These are phyloP conservation scores for Dovyalis caffra DNA, from an alignment of 345 rosid genomes.

Conservation along the genomic window DNA sequence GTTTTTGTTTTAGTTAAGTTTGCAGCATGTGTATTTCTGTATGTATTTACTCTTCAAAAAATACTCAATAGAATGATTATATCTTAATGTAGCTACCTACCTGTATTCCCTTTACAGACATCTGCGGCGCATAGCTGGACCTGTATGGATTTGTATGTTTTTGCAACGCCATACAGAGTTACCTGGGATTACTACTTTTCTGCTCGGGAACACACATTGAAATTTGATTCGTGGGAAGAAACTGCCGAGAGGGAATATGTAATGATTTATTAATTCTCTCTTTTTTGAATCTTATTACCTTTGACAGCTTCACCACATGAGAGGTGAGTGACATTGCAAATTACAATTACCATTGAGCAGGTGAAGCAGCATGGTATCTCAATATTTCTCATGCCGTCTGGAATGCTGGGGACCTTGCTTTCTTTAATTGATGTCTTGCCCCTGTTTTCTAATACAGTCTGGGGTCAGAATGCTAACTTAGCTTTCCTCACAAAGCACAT, in stretches of 20 bases:
- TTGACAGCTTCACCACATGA: constrained; percentile 5
- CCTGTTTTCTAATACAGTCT: constrained; percentile 76
- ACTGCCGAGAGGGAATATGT: constrained; percentile 86
- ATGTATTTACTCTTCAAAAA: too few relatives aligned
- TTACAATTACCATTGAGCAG: constrained; percentile 46
- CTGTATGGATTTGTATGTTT: constrained; percentile 94
- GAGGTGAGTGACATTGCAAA: neutral
- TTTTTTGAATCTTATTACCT: constrained; percentile 1
- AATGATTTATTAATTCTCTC: constrained; percentile 18
- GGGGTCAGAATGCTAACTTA: constrained; percentile 93
- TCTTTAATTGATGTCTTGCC: constrained; percentile 87
- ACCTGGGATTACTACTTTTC: constrained; percentile 97
- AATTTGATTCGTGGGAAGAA: constrained; percentile 90
- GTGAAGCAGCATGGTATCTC: constrained; percentile 93
- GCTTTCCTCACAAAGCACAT: constrained; percentile 81
- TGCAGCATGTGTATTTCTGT: too few relatives aligned
- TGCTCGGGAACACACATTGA: constrained; percentile 73
- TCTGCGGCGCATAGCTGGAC: constrained; percentile 90
- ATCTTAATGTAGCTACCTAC: too few relatives aligned
- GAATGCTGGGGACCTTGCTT: constrained; percentile 89
- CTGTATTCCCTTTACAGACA: constrained; percentile 49
- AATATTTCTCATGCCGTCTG: constrained; percentile 95
- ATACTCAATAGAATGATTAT: too few relatives aligned
- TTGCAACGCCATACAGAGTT: constrained; percentile 92
- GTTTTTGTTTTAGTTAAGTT: too few relatives aligned